These are phyloP conservation scores for Monosporozyma servazzii DNA, from an alignment of 805 yeast genomes.

Conservation along the genomic window DNA sequence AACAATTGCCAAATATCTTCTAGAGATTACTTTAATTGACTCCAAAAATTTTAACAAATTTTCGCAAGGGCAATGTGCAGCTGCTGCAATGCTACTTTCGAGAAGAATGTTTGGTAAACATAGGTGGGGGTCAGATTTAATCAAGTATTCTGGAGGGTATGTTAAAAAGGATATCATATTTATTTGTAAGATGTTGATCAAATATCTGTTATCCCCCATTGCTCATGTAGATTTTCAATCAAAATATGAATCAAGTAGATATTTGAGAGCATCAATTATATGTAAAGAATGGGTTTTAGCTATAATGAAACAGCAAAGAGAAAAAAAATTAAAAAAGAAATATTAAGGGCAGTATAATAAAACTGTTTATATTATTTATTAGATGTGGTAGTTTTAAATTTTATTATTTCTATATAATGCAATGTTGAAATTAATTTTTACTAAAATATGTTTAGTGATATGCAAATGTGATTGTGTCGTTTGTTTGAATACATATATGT, in stretches of 20 bases:
- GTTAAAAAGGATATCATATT: conserved; percentile 59
- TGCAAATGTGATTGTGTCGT: not conserved
- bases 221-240: conserved; percentile 82
- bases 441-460: not conserved
- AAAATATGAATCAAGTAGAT: conserved; percentile 78
- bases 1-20: conserved; percentile 75
- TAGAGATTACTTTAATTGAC: conserved; percentile 72
- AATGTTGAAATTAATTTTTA: not conserved
- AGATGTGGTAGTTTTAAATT: not conserved
- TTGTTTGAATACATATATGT: not conserved
- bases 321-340: not conserved
- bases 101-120: conserved; percentile 59
- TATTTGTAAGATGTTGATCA: conserved; percentile 59
- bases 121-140: conserved; percentile 75
- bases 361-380: not conserved
- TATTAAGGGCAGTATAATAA: not conserved
- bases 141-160: conserved; percentile 89
- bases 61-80: conserved; percentile 68
- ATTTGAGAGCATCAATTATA: conserved; percentile 68
- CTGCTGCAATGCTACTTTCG: conserved; percentile 80
- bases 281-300: conserved; percentile 71
- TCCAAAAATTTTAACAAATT: conserved; percentile 62
- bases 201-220: conserved; percentile 66
- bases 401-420: not conserved
- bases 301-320: not conserved